Conservation (phyloP, 129 eudicot genomes). For the Calendula officinalis region DNA sequence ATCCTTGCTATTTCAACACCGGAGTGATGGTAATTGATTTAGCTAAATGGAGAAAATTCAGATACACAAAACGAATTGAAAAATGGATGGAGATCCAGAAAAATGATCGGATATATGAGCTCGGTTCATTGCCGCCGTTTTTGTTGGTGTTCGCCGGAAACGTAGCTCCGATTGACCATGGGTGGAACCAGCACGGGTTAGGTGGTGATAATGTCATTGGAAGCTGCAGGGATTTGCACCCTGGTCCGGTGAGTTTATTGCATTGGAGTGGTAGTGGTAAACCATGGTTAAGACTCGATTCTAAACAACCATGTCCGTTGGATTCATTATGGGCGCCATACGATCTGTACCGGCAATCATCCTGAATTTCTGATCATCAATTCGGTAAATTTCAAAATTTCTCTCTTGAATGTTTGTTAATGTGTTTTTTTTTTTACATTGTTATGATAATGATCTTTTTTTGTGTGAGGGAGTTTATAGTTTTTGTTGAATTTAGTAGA, state of each 20-base stretch:
- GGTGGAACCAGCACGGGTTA: constrained; percentile 96
- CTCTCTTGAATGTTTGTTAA: constrained; percentile 29
- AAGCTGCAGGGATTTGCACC: constrained; percentile 85
- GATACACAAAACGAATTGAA: constrained; percentile 83
- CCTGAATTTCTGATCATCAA: constrained; percentile 15
- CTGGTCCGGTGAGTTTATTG: constrained; percentile 84
- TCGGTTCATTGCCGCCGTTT: constrained; percentile 92
- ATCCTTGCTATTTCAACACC: constrained; percentile 82
- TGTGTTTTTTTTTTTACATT: constrained; percentile 13
- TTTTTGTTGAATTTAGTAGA: constrained; percentile 22
- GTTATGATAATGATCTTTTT: not conserved
- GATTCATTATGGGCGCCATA: constrained; percentile 91
- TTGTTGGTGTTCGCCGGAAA: constrained; percentile 84
- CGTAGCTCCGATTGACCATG: constrained; percentile 89
- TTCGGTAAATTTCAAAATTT: constrained; percentile 46
- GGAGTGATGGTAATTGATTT: constrained; percentile 97
- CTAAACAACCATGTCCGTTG: constrained; percentile 67
- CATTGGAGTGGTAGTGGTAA: constrained; percentile 98
- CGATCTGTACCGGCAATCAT: constrained; percentile 58
- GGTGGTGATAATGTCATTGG: constrained; percentile 94
- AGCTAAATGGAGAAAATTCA: constrained; percentile 60
- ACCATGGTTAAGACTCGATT: constrained; percentile 88
- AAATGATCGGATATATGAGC: constrained; percentile 77
- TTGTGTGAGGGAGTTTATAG: constrained; percentile 21
- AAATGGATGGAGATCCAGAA: constrained; percentile 96